Evolutionary conservation across 1,284 basidiomycete genomes (phyloP), one percentile per base, ranked within the genome.

Genomic region (Xerocomus minutiporus): DNA sequence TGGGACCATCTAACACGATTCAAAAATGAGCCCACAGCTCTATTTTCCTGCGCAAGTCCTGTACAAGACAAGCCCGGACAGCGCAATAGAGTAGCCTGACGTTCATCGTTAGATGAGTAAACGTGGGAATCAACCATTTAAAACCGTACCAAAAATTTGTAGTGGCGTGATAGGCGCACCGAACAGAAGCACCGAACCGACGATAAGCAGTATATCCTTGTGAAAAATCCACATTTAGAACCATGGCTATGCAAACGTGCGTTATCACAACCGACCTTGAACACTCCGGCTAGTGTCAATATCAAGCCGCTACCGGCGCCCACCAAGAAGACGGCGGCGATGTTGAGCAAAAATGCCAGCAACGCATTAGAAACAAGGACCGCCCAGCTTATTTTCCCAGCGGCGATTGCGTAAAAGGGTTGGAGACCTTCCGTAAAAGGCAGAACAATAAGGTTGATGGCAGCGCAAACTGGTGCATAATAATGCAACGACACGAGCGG

Each of bases 401-500:
- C 59, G 15, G 61, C 59, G n/a, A 65, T 53, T 15, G 62, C 64
- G 65, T 84, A 85, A 76, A 97, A 93, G 0, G 95, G 95, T 52
- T 80, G 87, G 23, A 95, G 73, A 8, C 95, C 94, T 72, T 97
- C 94, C 1, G 88, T 90, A 73, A 97, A 89, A 26, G 93, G 91
- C 28, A 97, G 72, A 53, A 95, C 76, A 52, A 80, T 66, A 35
- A 92, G 79, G 73, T 97, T 98, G 76, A 98, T 88, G 55, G 79
- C 71, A 1, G 95, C 94, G 69, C 96, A 98, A 51, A 98, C 91
- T n/a, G 92, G 92, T 8, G 92, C 92, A 69, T 93, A 95, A 78
- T 97, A 98, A 76, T 97, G 92, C 52, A 98, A 76, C 32, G 93
- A 97, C 26, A 96, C 93, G 29, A 97, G 81, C 3, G 95, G 95